phyloP scores from a whole-genome alignment of 2,329 filamentous ascomycete genomes.

The Elsinoe necatrix region DNA sequence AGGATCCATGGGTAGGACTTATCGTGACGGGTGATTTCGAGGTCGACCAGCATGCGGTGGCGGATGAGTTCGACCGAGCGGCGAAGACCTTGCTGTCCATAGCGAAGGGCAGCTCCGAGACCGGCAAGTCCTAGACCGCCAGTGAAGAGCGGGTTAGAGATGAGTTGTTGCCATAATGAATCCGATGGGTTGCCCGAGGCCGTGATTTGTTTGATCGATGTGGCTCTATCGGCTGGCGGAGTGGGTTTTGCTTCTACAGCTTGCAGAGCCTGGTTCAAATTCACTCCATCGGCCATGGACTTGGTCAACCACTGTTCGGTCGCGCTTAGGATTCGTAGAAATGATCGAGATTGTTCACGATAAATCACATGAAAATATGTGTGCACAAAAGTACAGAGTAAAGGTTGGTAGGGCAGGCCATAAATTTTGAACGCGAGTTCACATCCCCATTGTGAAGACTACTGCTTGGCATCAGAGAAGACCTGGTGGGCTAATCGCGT shows the following conservation, averaged over 20 bases:
- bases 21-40: constrained; percentile 93
- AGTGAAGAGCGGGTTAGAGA: constrained; percentile 46
- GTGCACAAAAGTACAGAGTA: too few relatives aligned
- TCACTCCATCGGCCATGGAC: constrained; percentile 8
- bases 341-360: background rate
- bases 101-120: constrained; percentile 70
- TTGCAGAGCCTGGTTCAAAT: background rate
- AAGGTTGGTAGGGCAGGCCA: too few relatives aligned
- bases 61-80: constrained; percentile 66
- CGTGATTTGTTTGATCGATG: constrained; percentile 9
- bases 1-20: constrained; percentile 90
- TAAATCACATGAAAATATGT: too few relatives aligned
- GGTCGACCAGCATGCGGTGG: constrained; percentile 80
- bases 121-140: constrained; percentile 79
- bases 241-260: constrained; percentile 12
- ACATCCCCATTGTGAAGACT: too few relatives aligned
- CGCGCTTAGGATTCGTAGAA: background rate
- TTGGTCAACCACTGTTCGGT: background rate
- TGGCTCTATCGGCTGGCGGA: constrained; percentile 3
- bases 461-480: too few relatives aligned
- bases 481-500: too few relatives aligned
- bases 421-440: too few relatives aligned
- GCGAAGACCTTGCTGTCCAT: constrained; percentile 70
- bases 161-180: constrained; percentile 38
- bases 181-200: constrained; percentile 17